Evolutionary conservation across 192 early-diverging fungal genomes (phyloP), one percentile per base, ranked within the genome.

Genomic region (Phycomyces blakesleeanus): DNA sequence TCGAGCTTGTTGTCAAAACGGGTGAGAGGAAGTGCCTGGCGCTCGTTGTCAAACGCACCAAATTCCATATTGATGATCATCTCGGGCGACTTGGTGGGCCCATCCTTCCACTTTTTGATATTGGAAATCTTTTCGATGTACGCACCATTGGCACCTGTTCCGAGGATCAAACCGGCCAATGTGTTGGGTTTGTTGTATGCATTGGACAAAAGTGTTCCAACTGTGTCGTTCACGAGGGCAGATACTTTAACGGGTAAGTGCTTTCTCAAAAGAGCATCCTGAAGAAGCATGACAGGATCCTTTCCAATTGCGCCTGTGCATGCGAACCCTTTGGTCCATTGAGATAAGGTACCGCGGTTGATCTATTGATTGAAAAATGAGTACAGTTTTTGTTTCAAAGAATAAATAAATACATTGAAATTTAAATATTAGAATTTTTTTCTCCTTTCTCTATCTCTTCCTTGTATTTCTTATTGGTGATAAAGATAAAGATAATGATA

Each of bases 21-120:
- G 34, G 91, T 94, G 65, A 89, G 60, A 24, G 93, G 93, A 22
- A 97, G 80, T 29, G 95, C 78, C n/a, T 64, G 64, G 47, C 89
- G 72, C 81, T 95, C 89, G 61, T 81, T 86, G 73, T 94, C 91
- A 72, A 93, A 96, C 16, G 90, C 92, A 55, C 96, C 96, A 89
- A 93, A 96, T 76, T 98, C 96, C 74, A 90, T 92, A 78, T 98
- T 97, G 79, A 98, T 89, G 68, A 93, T 84, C 92, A 98, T 95
- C 51, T 88, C 87, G 42, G 72, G 40, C n/a, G 72, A 63, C 3
- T 59, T 25, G 2, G 71, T 62, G n/a, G 80, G 62, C 40, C 83
- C 85, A 7, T 66, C 72, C 9, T 67, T 58, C 78, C 81, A 85
- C 76, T 97, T 97, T 76, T 68, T 64, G 38, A 98, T 90, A 38